phyloP scores from a whole-genome alignment of 345 rosid genomes.

The Aurinia saxatilis region DNA sequence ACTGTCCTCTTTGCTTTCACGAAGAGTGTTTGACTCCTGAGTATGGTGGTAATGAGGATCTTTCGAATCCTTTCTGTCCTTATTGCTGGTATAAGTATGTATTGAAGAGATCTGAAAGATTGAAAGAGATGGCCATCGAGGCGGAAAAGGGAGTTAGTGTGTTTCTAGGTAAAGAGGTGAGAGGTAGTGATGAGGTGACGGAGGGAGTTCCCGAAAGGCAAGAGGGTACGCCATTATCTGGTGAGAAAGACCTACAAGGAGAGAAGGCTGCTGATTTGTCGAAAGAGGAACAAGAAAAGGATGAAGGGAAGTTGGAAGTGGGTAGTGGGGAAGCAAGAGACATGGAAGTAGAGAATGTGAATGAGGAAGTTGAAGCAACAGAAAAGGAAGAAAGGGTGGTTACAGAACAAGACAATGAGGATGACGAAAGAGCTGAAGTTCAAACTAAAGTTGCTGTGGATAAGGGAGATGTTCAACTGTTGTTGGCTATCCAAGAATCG shows the following conservation, averaged over 20 bases:
- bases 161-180: conserved; percentile 12
- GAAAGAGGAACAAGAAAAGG: conserved; percentile 3
- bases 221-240: background rate
- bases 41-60: background rate
- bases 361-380: background rate
- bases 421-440: background rate
- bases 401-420: conserved; percentile 16
- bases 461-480: background rate
- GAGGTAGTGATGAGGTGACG: background rate
- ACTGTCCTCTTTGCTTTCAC: conserved; percentile 17
- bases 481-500: no score
- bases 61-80: conserved; percentile 13
- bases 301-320: background rate
- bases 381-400: background rate
- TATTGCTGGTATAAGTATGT: conserved; percentile 20
- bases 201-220: background rate
- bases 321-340: background rate
- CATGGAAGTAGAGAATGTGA: background rate
- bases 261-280: background rate
- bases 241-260: conserved; percentile 5
- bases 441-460: background rate
- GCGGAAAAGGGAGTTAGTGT: conserved; percentile 13
- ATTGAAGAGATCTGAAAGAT: background rate
- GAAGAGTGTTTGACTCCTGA: conserved; percentile 17
- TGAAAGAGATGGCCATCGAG: background rate